A percentile compares a stretch with the other conserved stretches of the same genome.
Conservation (phyloP, 208 protist genomes). For the Crithidia thermophila region DNA sequence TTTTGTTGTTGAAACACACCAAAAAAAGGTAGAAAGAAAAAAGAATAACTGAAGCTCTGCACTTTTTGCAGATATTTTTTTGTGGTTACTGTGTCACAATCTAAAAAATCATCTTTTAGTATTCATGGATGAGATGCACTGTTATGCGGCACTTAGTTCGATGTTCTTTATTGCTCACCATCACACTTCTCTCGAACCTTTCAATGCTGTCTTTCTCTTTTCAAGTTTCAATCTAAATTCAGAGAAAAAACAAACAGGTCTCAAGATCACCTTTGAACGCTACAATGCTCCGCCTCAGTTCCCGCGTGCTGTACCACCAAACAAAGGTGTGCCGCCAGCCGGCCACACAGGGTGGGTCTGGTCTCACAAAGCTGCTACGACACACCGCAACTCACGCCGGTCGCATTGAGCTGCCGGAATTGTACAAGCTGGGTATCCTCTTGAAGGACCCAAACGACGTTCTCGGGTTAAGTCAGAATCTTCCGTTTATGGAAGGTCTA, state of each 20-base stretch:
- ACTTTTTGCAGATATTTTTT: background rate
- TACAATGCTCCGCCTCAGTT: conserved; percentile 2
- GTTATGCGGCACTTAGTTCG: too few relatives aligned
- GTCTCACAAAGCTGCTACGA: conserved; percentile 7
- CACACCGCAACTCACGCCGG: conserved; percentile 14
- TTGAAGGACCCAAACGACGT: conserved; percentile 23
- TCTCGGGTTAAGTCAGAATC: conserved; percentile 7
- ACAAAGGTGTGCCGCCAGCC: conserved; percentile 2
- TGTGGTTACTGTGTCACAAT: too few relatives aligned
- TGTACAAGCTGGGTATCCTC: conserved; percentile 33
- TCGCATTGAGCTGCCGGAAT: conserved; percentile 23
- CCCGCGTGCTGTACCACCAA: background rate
- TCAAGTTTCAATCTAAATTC: too few relatives aligned
- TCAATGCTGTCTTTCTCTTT: background rate
- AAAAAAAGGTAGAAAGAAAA: background rate
- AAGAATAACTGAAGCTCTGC: background rate
- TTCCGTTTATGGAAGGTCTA: background rate
- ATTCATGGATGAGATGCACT: too few relatives aligned
- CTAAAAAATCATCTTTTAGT: too few relatives aligned
- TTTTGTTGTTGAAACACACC: background rate
- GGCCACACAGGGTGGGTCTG: background rate
- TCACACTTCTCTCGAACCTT: background rate
- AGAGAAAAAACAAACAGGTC: too few relatives aligned
- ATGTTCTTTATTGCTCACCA: background rate
- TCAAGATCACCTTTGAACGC: too few relatives aligned